These are phyloP conservation scores for Magnolia sinica DNA, from an alignment of 164 flowering plant genomes.

Conservation along the genomic window DNA sequence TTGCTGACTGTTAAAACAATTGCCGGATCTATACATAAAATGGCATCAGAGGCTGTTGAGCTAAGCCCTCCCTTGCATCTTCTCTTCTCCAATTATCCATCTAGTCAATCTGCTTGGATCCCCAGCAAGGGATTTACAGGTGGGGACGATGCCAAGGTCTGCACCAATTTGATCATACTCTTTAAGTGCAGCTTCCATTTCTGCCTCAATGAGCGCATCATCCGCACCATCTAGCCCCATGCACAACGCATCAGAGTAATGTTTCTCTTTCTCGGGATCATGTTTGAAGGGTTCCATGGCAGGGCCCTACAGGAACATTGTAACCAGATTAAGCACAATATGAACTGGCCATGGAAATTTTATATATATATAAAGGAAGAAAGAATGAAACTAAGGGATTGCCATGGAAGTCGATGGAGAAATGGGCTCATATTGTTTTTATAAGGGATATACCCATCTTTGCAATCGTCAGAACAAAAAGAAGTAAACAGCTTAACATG, in stretches of 20 bases:
- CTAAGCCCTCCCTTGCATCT: slow-evolving; percentile 20
- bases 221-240: slow-evolving; percentile 41
- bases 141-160: slow-evolving; percentile 64
- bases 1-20: too few relatives aligned
- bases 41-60: background rate
- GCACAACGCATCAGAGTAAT: slow-evolving; percentile 56
- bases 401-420: too few relatives aligned
- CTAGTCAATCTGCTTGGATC: slow-evolving; percentile 75
- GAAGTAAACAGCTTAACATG: too few relatives aligned
- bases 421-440: too few relatives aligned
- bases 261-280: slow-evolving; percentile 67
- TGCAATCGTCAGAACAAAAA: too few relatives aligned
- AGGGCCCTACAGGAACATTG: slow-evolving; percentile 49
- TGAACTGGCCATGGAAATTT: too few relatives aligned
- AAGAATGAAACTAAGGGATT: too few relatives aligned
- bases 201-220: slow-evolving; percentile 47
- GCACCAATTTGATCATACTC: slow-evolving; percentile 61
- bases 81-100: slow-evolving; percentile 75
- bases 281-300: slow-evolving; percentile 62
- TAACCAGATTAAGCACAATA: background rate
- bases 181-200: slow-evolving; percentile 69
- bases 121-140: slow-evolving; percentile 50
- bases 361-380: too few relatives aligned
- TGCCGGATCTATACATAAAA: background rate
- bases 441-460: too few relatives aligned